These are phyloP conservation scores for Boechera stricta DNA, from an alignment of 345 rosid species.

Conservation along the genomic window DNA sequence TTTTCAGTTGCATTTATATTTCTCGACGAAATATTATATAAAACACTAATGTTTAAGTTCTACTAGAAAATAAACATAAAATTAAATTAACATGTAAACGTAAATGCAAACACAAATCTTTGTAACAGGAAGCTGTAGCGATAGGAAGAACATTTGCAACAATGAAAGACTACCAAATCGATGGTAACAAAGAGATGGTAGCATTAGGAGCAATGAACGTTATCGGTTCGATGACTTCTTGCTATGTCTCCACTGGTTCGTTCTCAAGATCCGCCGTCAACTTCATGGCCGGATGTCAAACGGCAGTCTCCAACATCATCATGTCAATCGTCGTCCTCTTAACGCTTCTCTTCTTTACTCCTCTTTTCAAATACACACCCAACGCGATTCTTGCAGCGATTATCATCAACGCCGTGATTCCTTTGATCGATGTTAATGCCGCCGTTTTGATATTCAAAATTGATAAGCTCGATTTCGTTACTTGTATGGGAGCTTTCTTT, in stretches of 20 bases:
- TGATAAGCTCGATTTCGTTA: constrained; percentile 76
- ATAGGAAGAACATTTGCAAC: constrained; percentile 94
- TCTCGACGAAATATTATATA: too few species aligned
- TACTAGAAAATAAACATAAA: too few species aligned
- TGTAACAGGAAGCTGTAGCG: constrained; percentile 79
- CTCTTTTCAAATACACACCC: constrained; percentile 77
- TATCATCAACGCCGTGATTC: constrained; percentile 71
- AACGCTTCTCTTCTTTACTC: constrained; percentile 65
- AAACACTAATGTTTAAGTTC: too few species aligned
- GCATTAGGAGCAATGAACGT: constrained; percentile 91
- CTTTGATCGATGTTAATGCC: constrained; percentile 64
- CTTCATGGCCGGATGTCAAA: constrained; percentile 81
- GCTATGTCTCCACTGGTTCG: constrained; percentile 90
- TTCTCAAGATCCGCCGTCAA: constrained; percentile 89
- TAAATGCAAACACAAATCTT: background rate
- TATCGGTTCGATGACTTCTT: constrained; percentile 93
- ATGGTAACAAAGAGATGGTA: constrained; percentile 97
- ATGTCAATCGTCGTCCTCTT: constrained; percentile 72
- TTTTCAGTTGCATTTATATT: too few species aligned
- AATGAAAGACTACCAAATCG: constrained; percentile 90
- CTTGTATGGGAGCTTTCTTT: constrained; percentile 81
- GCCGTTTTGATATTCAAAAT: constrained; percentile 68
- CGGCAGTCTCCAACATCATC: constrained; percentile 76
- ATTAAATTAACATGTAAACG: too few species aligned
- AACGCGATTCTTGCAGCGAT: constrained; percentile 71